Conservation (phyloP, 257 asterid genomes). For the Rauvolfia tetraphylla region DNA sequence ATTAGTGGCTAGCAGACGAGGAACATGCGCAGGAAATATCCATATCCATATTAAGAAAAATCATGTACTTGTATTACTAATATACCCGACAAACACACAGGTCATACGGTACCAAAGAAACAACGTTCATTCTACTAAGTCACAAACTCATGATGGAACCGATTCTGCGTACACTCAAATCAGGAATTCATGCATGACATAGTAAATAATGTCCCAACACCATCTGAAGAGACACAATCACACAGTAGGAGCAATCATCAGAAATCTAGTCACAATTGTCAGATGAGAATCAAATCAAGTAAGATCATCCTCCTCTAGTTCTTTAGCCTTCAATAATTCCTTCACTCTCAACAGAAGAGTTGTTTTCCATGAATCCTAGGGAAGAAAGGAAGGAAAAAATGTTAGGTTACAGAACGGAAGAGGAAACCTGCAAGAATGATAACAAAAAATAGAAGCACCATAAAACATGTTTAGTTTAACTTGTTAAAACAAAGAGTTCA, state of each 20-base stretch:
- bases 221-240: conserved; percentile 6
- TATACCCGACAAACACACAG: neutral
- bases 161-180: neutral
- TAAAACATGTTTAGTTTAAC: neutral
- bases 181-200: neutral
- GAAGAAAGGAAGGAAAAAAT: neutral
- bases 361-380: conserved; percentile 89
- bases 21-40: too few relatives aligned
- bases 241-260: conserved; percentile 9
- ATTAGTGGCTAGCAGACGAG: too few relatives aligned
- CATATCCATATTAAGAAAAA: too few relatives aligned
- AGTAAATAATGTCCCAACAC: neutral
- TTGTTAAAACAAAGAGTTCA: neutral
- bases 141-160: conserved; percentile 9
- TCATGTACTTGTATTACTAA: too few relatives aligned
- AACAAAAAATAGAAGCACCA: neutral
- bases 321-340: conserved; percentile 92
- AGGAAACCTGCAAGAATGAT: neutral
- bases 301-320: conserved; percentile 90
- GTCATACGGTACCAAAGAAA: neutral
- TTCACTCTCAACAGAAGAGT: conserved; percentile 91
- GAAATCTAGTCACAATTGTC: conserved; percentile 3
- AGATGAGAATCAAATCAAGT: conserved; percentile 39
- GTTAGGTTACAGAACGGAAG: neutral
- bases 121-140: neutral